Conservation (phyloP, 148 eudicot genomes). For the Vaccinium vitisidaea region DNA sequence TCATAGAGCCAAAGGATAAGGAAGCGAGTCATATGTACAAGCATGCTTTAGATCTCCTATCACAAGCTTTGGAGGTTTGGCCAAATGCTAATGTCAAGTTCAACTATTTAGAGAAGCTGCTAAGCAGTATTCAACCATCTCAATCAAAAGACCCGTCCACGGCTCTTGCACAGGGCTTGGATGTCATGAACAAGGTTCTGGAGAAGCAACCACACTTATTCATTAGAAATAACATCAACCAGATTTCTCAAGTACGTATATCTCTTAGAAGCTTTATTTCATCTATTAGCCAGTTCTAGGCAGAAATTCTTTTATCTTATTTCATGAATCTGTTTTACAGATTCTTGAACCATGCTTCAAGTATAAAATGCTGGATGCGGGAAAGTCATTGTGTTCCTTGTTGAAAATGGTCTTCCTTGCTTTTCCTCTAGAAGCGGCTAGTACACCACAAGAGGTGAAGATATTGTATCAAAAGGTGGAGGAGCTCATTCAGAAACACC, state of each 20-base stretch:
- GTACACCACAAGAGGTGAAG: constrained; percentile 80
- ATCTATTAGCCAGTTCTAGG: neutral
- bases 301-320: constrained; percentile 1
- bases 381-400: constrained; percentile 85
- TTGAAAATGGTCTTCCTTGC: constrained; percentile 92
- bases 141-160: constrained; percentile 97
- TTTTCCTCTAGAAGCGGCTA: constrained; percentile 75
- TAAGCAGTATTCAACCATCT: constrained; percentile 83
- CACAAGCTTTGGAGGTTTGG: constrained; percentile 99
- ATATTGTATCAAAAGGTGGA: constrained; percentile 86
- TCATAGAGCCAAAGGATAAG: constrained; percentile 98
- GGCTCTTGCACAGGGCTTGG: constrained; percentile 95
- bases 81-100: constrained; percentile 99
- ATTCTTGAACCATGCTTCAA: constrained; percentile 97
- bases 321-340: constrained; percentile 44
- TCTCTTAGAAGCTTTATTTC: constrained; percentile 4
- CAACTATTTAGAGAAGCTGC: constrained; percentile 95
- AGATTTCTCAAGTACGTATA: constrained; percentile 79
- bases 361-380: constrained; percentile 90
- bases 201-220: constrained; percentile 98
- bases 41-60: constrained; percentile 88
- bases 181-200: constrained; percentile 95
- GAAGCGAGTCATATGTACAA: constrained; percentile 95
- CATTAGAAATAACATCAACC: constrained; percentile 87
- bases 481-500: constrained; percentile 89